Base-by-base conservation (phyloP, 2,329 filamentous ascomycete genomes). In the Endoconidiophora laricicola region DNA sequence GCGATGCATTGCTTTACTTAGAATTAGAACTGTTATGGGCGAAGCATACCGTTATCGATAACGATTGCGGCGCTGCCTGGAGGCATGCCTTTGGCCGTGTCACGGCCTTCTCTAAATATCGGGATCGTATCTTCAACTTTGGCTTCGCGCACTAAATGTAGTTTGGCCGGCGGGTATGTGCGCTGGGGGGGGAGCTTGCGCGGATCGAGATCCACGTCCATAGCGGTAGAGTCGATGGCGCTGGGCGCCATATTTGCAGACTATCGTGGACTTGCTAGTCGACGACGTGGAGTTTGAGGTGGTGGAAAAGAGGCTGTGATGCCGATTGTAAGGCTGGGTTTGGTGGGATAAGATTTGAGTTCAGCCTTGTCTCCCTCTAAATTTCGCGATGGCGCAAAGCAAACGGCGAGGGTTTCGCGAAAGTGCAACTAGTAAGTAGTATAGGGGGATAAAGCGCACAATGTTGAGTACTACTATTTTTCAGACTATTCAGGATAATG, bases 1-100 rank as follows among this genome's bases (percentile, higher is more conserved):
- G 50, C 39, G 26, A 33, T 20, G 18, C n/a, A 14, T 48, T n/a
- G 46, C 6, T 26, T 14, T 24, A 10, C 3, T 14, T 33, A 29
- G 18, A 16, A 45, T 14, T 33, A 29, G 18, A 16, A 45, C 7
- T 10, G 16, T 18, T n/a, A 29, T 33, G 10, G 26, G 6, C 9
- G 18, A 44, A 39, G 44, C 66, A 54, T 68, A 93, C 88, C 91
- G 82, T 95, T 95, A 69, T 98, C 91, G 61, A 98, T 96, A 55
- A 98, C 85, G 60, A 98, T 95, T 46, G 87, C 86, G 47, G 80
- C 83, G 43, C 69, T 67, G 52, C 69, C 72, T 14, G 71, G 64
- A 18, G 73, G 66, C 20, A 61, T 62, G 51, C 75, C 66, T 46
- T 75, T 72, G 54, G 85, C 88, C 57, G 74, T 72, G 58, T 76